These are phyloP conservation scores for Fusarium abutilonis DNA, from an alignment of 2,329 filamentous ascomycete species.

Conservation along the genomic window DNA sequence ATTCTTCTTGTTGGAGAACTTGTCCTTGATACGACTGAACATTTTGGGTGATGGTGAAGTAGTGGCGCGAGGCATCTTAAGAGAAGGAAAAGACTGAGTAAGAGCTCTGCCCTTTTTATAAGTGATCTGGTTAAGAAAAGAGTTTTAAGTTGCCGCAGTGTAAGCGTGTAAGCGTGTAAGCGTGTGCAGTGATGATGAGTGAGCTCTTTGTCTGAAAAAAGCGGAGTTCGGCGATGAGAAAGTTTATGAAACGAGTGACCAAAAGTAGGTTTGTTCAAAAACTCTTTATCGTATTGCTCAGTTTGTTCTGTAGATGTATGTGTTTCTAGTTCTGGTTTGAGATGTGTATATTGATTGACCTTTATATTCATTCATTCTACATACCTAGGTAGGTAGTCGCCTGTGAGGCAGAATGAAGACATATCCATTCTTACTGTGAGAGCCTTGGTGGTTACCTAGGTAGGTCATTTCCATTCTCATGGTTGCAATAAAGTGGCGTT, in stretches of 20 bases:
- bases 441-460: too few relatives aligned
- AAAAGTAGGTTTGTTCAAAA: conserved; percentile 4
- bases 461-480: too few relatives aligned
- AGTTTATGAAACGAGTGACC: background rate
- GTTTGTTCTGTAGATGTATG: conserved; percentile 1
- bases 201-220: background rate
- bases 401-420: too few relatives aligned
- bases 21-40: conserved; percentile 47
- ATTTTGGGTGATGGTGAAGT: conserved; percentile 32
- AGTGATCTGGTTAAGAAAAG: background rate
- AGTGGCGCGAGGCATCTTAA: conserved; percentile 22
- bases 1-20: conserved; percentile 45
- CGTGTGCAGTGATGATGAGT: too few relatives aligned
- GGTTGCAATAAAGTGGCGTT: too few relatives aligned
- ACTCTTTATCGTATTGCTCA: background rate
- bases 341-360: too few relatives aligned
- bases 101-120: background rate
- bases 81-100: too few relatives aligned
- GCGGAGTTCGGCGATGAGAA: background rate
- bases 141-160: background rate
- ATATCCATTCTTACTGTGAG: too few relatives aligned
- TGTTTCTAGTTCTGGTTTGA: background rate
- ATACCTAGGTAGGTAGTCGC: too few relatives aligned
- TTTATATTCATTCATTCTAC: too few relatives aligned
- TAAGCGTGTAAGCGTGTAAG: background rate